Evolutionary conservation across 768 basidiomycete genomes (phyloP), one percentile per base, ranked within the genome.

Genomic region (Rhizopogon roseolus): DNA sequence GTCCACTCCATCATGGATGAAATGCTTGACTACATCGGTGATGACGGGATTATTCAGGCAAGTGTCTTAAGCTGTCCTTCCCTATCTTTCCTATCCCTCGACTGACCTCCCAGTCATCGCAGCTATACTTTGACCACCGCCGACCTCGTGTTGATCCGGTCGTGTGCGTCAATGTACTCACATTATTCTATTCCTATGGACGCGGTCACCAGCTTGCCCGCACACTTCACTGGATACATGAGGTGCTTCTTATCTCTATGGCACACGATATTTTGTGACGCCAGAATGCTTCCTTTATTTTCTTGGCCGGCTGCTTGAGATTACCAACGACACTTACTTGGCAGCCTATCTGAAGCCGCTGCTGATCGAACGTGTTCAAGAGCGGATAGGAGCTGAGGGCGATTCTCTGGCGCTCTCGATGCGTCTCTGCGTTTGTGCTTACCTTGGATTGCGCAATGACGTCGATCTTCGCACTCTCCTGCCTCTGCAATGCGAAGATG

Each of bases 331-430:
- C 59, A 49, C 62, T 0, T 37, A 52, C 13, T 63, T 79, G 17
- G 74, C 75, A 38, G 60, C 60, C 16, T 60, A 66, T 13, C 57
- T 81, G 55, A 68, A 65, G 29, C 69, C 74, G 0, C 62, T 81
- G 19, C 64, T 81, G 54, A 69, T 67, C 19, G 76, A 73, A 54
- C 74, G 81, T 7, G 58, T 80, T 9, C 69, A 70, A 50, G 81
- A 84, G 62, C 75, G 77, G 5, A 71, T 79, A 19, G 81, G 81
- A 7, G 71, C 67, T 1, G 64, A 71, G 6, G 80, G 78, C 22
- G 81, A 81, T 58, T 71, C 81, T 2, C 65, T 82, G n/a, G 79
- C 79, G 6, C 74, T 84, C 1, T 77, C 80, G 0, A 80, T 81
- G 78, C 80, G 82, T 0, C 70, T 85, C 45, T 56, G 80, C 19